Conservation (phyloP, 306 rosid genomes). For the Hippophae gyantsensis region DNA sequence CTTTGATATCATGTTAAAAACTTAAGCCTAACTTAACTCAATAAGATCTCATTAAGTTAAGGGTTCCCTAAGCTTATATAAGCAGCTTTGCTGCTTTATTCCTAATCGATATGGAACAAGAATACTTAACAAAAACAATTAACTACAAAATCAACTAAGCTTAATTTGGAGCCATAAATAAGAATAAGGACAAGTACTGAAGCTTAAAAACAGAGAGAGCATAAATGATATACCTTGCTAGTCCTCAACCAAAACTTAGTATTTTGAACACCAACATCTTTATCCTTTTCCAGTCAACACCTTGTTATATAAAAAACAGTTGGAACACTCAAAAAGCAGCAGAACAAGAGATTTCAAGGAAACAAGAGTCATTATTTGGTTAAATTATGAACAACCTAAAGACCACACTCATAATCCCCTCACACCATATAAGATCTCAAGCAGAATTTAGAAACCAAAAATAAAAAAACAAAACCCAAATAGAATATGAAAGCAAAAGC, state of each 20-base stretch:
- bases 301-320: not conserved
- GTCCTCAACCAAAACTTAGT: conserved; percentile 28
- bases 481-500: conserved; percentile 21
- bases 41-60: no score
- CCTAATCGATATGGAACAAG: no score
- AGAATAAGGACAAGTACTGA: no score
- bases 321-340: not conserved
- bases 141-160: not conserved
- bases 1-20: no score
- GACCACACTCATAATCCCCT: not conserved
- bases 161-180: no score
- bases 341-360: not conserved
- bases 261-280: conserved; percentile 24
- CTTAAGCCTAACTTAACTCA: no score
- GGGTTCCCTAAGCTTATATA: no score
- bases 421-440: conserved; percentile 13
- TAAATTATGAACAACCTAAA: conserved; percentile 12
- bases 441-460: conserved; percentile 8
- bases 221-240: conserved; percentile 3
- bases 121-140: no score
- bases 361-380: conserved; percentile 1
- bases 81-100: no score
- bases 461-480: conserved; percentile 10
- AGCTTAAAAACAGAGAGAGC: not conserved
- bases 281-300: not conserved